Base-by-base conservation (phyloP, 768 basidiomycete genomes). In the Podaxis carcinomalis region DNA sequence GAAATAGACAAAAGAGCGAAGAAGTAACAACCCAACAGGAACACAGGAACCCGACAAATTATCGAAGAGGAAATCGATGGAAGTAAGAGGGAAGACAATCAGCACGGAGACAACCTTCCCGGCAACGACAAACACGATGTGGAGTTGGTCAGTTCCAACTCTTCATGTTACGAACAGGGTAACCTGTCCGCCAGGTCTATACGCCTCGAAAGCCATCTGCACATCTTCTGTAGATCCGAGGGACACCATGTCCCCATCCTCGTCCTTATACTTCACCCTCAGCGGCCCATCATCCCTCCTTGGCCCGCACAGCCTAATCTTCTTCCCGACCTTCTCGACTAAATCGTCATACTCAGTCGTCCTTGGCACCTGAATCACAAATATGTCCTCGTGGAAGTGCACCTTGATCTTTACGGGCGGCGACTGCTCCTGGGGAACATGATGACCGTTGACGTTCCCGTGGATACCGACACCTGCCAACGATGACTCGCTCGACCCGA, bases 331-430 rank as follows among this genome's bases (percentile, higher is more conserved):
- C 70, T 88, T 90, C 72, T 94, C 90, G 56, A 95, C 89, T 56
- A 98, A 80, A 47, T 94, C 91, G 56, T 77, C 79, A 73, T 89
- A 95, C 70, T 90, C 86, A 36, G 92, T 92, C 63, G 79, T 74
- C 63, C 88, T 83, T 46, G 91, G 83, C 25, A 96, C 93, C 73
- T 93, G 90, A 61, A 98, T 92, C 64, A 96, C 90, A 70, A 98
- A 98, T 50, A 97, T 90, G 71, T 97, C 95, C 67, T 95, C 92
- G 68, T 93, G 87, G 77, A 90, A 98, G 72, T 92, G 91, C 56
- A 98, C 93, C 75, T 96, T 96, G 70, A 98, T 87, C 70, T 95
- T 93, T 46, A 98, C 88, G 10, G 88, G 83, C 4, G 78, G 69
- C 32, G 59, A 52, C 27, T 52, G 27, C 9, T 59, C 57, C 49